Evolutionary conservation across 176 grass and related monocot genomes (phyloP).

Genomic region (Puccinellia tenuiflora): DNA sequence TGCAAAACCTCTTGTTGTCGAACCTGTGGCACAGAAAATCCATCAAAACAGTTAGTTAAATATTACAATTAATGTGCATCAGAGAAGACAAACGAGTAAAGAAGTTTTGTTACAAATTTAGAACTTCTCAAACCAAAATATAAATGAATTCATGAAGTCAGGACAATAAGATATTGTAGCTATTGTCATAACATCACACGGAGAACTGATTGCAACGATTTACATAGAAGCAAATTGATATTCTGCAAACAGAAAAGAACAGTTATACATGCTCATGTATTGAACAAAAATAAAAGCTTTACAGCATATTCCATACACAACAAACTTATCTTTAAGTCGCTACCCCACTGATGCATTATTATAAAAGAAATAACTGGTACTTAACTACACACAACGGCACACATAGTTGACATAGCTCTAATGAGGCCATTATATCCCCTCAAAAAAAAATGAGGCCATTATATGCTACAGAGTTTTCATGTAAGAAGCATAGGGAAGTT

Average conservation of each 20-base stretch:
- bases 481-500: not conserved
- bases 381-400: not conserved
- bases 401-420: not conserved
- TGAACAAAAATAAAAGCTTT: not conserved
- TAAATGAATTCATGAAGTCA: not conserved
- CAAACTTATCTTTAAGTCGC: not conserved
- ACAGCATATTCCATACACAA: not conserved
- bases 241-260: not conserved
- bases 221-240: not conserved
- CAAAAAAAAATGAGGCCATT: not conserved
- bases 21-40: slow-evolving; percentile 49
- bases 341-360: not conserved
- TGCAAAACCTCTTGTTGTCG: slow-evolving; percentile 95
- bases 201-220: not conserved
- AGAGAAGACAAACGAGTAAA: not conserved
- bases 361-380: not conserved
- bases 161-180: not conserved
- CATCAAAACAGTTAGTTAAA: slow-evolving; percentile 8
- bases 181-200: not conserved
- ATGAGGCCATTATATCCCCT: not conserved
- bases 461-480: not conserved
- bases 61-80: not conserved
- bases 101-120: not conserved
- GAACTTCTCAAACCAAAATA: not conserved
- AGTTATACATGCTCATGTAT: not conserved